phyloP scores from a whole-genome alignment of 2,329 filamentous ascomycete species.

The Pseudogymnoascus sp. region DNA sequence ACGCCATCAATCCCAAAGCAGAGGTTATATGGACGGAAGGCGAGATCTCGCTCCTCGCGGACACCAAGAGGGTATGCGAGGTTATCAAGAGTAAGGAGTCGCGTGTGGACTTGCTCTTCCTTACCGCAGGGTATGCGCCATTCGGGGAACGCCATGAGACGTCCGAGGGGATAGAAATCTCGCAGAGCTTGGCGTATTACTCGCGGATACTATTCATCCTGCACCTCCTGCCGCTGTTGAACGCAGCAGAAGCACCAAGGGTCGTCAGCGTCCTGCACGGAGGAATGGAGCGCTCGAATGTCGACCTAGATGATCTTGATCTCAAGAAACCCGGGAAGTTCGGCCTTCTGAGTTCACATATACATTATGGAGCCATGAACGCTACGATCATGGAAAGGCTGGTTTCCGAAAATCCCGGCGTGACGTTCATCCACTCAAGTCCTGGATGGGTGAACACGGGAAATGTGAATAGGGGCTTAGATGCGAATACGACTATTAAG shows the following conservation, averaged over 20 bases:
- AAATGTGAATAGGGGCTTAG: conserved; percentile 14
- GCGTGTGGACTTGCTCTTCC: conserved; percentile 37
- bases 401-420: conserved; percentile 34
- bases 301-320: conserved; percentile 38
- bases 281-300: conserved; percentile 37
- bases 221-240: conserved; percentile 48
- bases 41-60: conserved; percentile 41
- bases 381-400: conserved; percentile 40
- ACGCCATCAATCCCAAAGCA: conserved; percentile 32
- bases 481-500: conserved; percentile 15
- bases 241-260: conserved; percentile 35
- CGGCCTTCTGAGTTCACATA: conserved; percentile 30
- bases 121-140: conserved; percentile 32
- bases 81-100: conserved; percentile 35
- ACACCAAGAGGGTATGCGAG: conserved; percentile 38
- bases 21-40: conserved; percentile 33
- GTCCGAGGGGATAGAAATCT: conserved; percentile 43
- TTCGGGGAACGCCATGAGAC: conserved; percentile 36
- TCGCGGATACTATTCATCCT: conserved; percentile 44
- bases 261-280: conserved; percentile 46
- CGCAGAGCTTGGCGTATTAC: conserved; percentile 44
- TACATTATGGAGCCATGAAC: conserved; percentile 40
- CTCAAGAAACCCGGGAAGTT: conserved; percentile 26
- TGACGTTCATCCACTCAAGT: conserved; percentile 31
- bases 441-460: conserved; percentile 30